Percentiles rank a stretch among this genome's conserved stretches.
Evolutionary conservation across 352 stramenopile species (phyloP).

Genomic region (Pythium biforme): DNA sequence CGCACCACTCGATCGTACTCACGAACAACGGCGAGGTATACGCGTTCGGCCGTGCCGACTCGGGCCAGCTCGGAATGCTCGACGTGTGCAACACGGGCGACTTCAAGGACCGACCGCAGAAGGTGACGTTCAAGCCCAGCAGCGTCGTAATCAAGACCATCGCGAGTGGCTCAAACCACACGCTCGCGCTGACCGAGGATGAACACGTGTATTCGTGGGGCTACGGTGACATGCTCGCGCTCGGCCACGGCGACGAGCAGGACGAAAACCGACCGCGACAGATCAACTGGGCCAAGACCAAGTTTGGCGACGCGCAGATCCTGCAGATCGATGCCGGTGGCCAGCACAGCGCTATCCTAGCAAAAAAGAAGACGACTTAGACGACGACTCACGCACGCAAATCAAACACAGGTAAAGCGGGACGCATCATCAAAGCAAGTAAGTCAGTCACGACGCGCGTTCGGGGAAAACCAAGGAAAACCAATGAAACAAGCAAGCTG

Average conservation of each 20-base stretch:
- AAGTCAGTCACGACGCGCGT: too few species aligned
- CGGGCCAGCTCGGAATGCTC: constrained; percentile 89
- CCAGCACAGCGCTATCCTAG: constrained; percentile 85
- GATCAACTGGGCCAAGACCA: constrained; percentile 71
- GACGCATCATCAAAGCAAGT: too few species aligned
- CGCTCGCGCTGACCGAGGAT: constrained; percentile 71
- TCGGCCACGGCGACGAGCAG: constrained; percentile 83
- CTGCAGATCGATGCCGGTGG: constrained; percentile 83
- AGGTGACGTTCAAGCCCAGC: constrained; percentile 50
- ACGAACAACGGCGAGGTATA: constrained; percentile 87
- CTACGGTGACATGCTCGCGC: constrained; percentile 90
- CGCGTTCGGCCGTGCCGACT: constrained; percentile 92
- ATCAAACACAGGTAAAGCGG: neutral
- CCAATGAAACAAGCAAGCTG: neutral
- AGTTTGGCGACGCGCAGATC: constrained; percentile 59
- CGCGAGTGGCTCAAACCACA: constrained; percentile 86
- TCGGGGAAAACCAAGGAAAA: neutral
- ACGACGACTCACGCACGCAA: neutral
- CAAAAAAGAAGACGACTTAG: constrained; percentile 11
- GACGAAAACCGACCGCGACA: constrained; percentile 73
- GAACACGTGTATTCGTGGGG: constrained; percentile 89
- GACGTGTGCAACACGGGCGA: constrained; percentile 70
- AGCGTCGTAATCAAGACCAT: constrained; percentile 46
- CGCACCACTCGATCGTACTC: constrained; percentile 93
- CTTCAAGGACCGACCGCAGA: constrained; percentile 79